Percentiles rank a stretch among this genome's conserved stretches.
phyloP scores from a whole-genome alignment of 345 rosid genomes.

The Linum trigynum region DNA sequence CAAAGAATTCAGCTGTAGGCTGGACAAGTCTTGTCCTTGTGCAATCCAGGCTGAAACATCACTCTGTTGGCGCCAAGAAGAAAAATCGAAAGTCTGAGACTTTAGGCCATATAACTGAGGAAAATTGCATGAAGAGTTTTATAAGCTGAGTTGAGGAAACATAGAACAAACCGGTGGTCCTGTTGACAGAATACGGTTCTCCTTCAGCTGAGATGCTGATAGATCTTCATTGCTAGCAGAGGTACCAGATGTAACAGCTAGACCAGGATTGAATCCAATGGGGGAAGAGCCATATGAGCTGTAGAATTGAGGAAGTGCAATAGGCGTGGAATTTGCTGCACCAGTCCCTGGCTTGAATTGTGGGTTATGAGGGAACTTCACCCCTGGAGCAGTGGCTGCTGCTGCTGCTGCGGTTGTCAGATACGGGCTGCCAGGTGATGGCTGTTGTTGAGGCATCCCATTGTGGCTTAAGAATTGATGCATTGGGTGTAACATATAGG shows the following conservation, averaged over 20 bases:
- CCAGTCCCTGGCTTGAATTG: constrained; percentile 43
- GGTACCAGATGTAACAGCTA: constrained; percentile 37
- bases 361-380: constrained; percentile 37
- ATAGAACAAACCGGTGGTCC: constrained; percentile 47
- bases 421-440: constrained; percentile 36
- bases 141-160: no score
- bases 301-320: constrained; percentile 40
- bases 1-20: constrained; percentile 50
- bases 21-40: constrained; percentile 51
- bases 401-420: neutral
- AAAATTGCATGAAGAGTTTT: no score
- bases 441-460: constrained; percentile 52
- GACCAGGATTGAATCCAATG: constrained; percentile 37
- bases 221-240: constrained; percentile 44
- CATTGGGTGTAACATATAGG: constrained; percentile 48
- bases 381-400: constrained; percentile 32
- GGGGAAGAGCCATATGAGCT: constrained; percentile 31
- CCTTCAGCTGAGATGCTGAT: constrained; percentile 49
- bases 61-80: constrained; percentile 29
- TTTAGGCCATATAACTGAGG: no score
- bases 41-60: constrained; percentile 57
- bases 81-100: no score
- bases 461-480: constrained; percentile 55
- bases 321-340: constrained; percentile 32
- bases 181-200: constrained; percentile 37